phyloP scores from a whole-genome alignment of 2,329 filamentous ascomycete genomes.

The Aureobasidium namibiae region DNA sequence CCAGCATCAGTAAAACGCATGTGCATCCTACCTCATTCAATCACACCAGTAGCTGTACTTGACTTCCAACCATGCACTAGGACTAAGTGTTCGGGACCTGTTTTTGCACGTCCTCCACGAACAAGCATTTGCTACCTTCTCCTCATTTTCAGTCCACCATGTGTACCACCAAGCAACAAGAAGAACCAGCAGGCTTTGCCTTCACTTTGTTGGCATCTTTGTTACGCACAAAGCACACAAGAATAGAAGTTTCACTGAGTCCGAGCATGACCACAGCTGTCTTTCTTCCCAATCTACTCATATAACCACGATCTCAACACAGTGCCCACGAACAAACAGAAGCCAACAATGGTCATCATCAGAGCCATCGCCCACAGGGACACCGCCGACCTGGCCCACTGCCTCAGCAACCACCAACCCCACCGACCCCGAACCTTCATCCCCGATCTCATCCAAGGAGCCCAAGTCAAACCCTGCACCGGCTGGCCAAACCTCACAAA shows the following conservation, averaged over 20 bases:
- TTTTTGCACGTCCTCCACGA: neutral
- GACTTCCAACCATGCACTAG: neutral
- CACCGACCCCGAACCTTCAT: slow-evolving; percentile 3
- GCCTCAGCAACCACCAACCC: neutral
- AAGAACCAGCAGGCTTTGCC: neutral
- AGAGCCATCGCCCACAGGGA: neutral
- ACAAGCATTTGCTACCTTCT: neutral
- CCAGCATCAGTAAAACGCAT: neutral
- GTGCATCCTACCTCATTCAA: neutral
- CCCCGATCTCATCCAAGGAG: neutral
- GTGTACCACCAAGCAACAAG: neutral
- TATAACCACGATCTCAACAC: neutral
- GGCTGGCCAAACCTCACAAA: slow-evolving; percentile 1
- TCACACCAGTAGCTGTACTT: neutral
- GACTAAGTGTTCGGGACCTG: neutral
- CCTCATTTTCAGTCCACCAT: neutral
- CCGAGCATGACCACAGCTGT: too few relatives aligned
- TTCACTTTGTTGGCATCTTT: neutral
- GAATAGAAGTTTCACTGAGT: too few relatives aligned
- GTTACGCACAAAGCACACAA: too few relatives aligned
- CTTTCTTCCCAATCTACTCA: too few relatives aligned
- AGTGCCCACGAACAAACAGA: too few relatives aligned
- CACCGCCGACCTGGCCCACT: neutral
- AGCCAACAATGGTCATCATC: neutral
- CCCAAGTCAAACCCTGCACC: slow-evolving; percentile 1